phyloP scores from a whole-genome alignment of 331 rosid genomes.

The Spiraea crenata region DNA sequence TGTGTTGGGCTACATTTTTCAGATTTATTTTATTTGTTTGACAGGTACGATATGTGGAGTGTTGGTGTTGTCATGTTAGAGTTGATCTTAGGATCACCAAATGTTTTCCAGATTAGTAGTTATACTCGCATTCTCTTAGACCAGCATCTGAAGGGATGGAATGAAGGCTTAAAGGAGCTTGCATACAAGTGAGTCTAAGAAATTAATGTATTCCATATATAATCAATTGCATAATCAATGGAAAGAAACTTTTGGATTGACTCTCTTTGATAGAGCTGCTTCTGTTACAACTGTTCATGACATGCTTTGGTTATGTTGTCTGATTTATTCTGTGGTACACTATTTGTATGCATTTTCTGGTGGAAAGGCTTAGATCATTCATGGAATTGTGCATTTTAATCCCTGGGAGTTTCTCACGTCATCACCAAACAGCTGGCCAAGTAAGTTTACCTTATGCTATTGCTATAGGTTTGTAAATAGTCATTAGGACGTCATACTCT shows the following conservation, averaged over 20 bases:
- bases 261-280: not conserved
- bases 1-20: not conserved
- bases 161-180: slow-evolving; percentile 73
- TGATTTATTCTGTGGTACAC: too few relatives aligned
- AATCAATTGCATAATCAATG: not conserved
- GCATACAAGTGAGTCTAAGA: slow-evolving; percentile 70
- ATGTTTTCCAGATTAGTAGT: slow-evolving; percentile 73
- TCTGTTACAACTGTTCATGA: not conserved
- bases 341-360: slow-evolving; percentile 12
- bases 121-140: slow-evolving; percentile 77
- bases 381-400: slow-evolving; percentile 92
- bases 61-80: slow-evolving; percentile 95
- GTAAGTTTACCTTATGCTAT: slow-evolving; percentile 39
- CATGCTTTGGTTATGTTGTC: not conserved
- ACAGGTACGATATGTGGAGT: slow-evolving; percentile 98
- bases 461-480: not conserved
- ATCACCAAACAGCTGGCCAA: slow-evolving; percentile 39
- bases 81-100: slow-evolving; percentile 83
- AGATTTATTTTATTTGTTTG: slow-evolving; percentile 16
- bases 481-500: not conserved
- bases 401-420: slow-evolving; percentile 61
- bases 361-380: slow-evolving; percentile 80
- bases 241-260: not conserved
- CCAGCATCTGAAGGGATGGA: slow-evolving; percentile 85
- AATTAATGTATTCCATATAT: not conserved